These are phyloP conservation scores for Fusarium nanum DNA, from an alignment of 2,329 filamentous ascomycete genomes.

Conservation along the genomic window DNA sequence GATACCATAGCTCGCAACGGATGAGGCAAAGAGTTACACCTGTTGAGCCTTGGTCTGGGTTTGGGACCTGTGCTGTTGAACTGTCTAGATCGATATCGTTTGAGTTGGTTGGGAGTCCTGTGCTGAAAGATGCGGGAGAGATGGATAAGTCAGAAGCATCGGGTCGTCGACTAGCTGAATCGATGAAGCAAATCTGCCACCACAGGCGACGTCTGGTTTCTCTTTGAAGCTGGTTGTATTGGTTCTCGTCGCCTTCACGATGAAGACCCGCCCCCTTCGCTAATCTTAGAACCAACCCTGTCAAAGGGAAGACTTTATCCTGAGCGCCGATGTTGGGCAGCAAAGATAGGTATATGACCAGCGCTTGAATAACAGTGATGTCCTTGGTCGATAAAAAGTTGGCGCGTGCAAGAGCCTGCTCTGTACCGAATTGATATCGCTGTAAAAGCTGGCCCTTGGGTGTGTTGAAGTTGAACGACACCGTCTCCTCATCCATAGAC, in stretches of 20 bases:
- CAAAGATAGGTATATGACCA: constrained; percentile 45
- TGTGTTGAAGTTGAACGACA: constrained; percentile 27
- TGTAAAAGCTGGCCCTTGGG: constrained; percentile 34
- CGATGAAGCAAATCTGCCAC: constrained; percentile 49
- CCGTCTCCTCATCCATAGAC: constrained; percentile 42
- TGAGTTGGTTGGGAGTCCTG: constrained; percentile 56
- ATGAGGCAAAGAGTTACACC: constrained; percentile 38
- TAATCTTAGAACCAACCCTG: constrained; percentile 42
- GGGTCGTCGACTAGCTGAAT: constrained; percentile 34
- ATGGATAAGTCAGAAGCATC: constrained; percentile 35
- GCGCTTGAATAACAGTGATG: constrained; percentile 42
- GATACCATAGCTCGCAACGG: constrained; percentile 46
- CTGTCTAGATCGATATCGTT: constrained; percentile 49
- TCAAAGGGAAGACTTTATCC: constrained; percentile 44
- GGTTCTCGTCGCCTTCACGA: not conserved
- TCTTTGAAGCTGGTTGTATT: constrained; percentile 11
- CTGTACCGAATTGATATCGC: constrained; percentile 39
- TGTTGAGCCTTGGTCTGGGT: constrained; percentile 5
- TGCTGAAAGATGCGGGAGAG: constrained; percentile 51
- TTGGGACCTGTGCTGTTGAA: not conserved
- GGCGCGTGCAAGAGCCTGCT: constrained; percentile 42
- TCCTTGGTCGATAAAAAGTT: constrained; percentile 41
- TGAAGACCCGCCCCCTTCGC: constrained; percentile 41
- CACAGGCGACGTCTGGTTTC: constrained; percentile 43
- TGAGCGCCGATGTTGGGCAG: constrained; percentile 35